These are phyloP conservation scores for Pittosporum tobira DNA, from an alignment of 129 eudicot species.

Conservation along the genomic window DNA sequence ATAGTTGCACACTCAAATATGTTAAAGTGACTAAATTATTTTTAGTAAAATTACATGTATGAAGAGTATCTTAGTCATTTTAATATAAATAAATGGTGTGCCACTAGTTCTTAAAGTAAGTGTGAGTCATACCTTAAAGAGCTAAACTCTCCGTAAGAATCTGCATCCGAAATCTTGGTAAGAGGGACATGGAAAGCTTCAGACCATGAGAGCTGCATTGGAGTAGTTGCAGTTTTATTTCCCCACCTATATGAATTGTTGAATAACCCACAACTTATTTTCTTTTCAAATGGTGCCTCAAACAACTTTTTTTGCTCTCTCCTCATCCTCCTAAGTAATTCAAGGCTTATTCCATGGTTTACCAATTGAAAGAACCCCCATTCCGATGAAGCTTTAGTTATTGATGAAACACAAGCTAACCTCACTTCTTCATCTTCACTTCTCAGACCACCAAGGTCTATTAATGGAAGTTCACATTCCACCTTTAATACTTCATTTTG, in stretches of 20 bases:
- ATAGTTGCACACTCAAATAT: too few relatives aligned
- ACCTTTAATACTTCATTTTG: slow-evolving; percentile 12
- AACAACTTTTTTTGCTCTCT: slow-evolving; percentile 45
- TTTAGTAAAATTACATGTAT: too few relatives aligned
- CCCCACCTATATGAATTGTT: slow-evolving; percentile 70
- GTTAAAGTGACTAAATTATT: too few relatives aligned
- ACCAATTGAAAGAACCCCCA: slow-evolving; percentile 72
- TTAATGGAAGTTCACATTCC: slow-evolving; percentile 45
- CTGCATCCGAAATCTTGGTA: slow-evolving; percentile 39
- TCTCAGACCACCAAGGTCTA: slow-evolving; percentile 42
- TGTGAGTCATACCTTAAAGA: slow-evolving; percentile 14
- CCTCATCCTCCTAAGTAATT: slow-evolving; percentile 46
- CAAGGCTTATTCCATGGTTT: slow-evolving; percentile 49
- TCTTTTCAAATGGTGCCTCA: slow-evolving; percentile 40
- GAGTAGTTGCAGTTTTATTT: slow-evolving; percentile 38
- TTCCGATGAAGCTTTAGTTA: slow-evolving; percentile 53
- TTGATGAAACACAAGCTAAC: slow-evolving; percentile 26
- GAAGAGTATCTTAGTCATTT: too few relatives aligned
- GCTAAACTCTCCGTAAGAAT: slow-evolving; percentile 41
- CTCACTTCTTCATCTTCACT: slow-evolving; percentile 27
- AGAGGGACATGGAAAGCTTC: slow-evolving; percentile 73
- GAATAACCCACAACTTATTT: slow-evolving; percentile 39
- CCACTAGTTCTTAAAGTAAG: not conserved
- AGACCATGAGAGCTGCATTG: slow-evolving; percentile 54
- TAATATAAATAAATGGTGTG: too few relatives aligned